Conservation (phyloP, 768 basidiomycete species). For the Suillus plorans region DNA sequence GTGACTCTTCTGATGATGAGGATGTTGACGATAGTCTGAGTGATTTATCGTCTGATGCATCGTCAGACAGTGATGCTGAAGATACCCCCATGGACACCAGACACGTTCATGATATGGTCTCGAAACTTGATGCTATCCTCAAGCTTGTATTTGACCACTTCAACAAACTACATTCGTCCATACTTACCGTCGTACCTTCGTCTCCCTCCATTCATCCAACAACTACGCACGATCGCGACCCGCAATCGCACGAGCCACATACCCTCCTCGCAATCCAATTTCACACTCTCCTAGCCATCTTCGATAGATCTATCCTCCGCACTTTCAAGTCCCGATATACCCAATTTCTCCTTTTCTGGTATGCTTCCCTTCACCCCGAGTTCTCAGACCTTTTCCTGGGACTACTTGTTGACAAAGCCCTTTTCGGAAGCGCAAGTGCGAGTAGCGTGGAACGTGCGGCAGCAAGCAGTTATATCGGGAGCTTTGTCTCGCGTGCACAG, state of each 20-base stretch:
- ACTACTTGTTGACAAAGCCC: constrained; percentile 87
- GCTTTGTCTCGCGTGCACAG: constrained; percentile 85
- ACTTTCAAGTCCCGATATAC: constrained; percentile 98
- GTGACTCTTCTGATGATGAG: constrained; percentile 51
- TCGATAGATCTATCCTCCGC: constrained; percentile 88
- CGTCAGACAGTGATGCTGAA: constrained; percentile 46
- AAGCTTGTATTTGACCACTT: constrained; percentile 87
- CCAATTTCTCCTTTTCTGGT: constrained; percentile 97
- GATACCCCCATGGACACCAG: constrained; percentile 46
- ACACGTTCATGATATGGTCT: constrained; percentile 83
- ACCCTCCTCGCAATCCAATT: constrained; percentile 64
- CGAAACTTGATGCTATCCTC: constrained; percentile 88
- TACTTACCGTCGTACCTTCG: constrained; percentile 19
- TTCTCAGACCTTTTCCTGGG: constrained; percentile 94
- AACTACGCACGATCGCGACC: constrained; percentile 27
- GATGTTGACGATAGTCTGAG: constrained; percentile 59
- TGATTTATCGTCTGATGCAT: constrained; percentile 75
- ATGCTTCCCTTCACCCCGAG: constrained; percentile 83
- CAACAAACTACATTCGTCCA: constrained; percentile 42
- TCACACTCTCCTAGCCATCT: constrained; percentile 85
- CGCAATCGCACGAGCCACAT: constrained; percentile 24
- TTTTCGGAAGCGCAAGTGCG: constrained; percentile 48
- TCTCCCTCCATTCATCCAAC: constrained; percentile 22
- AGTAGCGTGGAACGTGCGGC: constrained; percentile 78
- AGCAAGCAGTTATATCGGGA: constrained; percentile 91